Evolutionary conservation across 1,284 basidiomycete species (phyloP), one percentile per base, ranked within the genome.

Genomic region (Sporisorium reilianum): DNA sequence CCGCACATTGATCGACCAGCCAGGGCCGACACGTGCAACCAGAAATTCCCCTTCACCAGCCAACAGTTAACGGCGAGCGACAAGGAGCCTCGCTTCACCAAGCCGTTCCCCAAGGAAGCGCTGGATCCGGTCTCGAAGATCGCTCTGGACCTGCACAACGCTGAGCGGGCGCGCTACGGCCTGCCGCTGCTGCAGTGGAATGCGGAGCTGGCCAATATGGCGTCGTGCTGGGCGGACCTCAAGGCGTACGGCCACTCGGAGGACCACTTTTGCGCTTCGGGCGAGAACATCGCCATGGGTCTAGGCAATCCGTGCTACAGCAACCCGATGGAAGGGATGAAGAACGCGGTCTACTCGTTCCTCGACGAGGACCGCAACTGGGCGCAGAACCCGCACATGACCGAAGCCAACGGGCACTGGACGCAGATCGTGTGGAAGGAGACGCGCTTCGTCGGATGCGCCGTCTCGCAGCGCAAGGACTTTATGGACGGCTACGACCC

Each of bases 231-330:
- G 73, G 68, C 73, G 14, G 73, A 75, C 18, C 62, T 75, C 20
- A 75, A 75, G 45, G 64, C 73, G 10, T 75, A 75, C 40, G 73
- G 73, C 14, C 73, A 75, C 48, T 75, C 73, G 25, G 57, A 75
- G 40, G 60, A 64, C 50, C 73, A 70, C 58, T 75, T 71, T 34
- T 55, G 55, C 32, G 60, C 64, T 7, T 59, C 68, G 14, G 73
- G 73, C 11, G 73, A 75, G 55, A 75, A 75, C 58, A 75, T 75
- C 22, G 73, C 67, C 49, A 41, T 61, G 41, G 73, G 73, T 20
- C 26, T 49, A 4, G 73, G 73, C 40, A 61, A 59, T n/a, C 51
- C 61, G 3, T 75, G 73, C 64, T 75, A 75, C 55, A 55, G 45
- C 38, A 34, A 63, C 5, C 73, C 73, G 3, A 45, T 62, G 48